These are phyloP conservation scores for Pezicula rhizophila DNA, from an alignment of 2,329 filamentous ascomycete species.

Conservation along the genomic window DNA sequence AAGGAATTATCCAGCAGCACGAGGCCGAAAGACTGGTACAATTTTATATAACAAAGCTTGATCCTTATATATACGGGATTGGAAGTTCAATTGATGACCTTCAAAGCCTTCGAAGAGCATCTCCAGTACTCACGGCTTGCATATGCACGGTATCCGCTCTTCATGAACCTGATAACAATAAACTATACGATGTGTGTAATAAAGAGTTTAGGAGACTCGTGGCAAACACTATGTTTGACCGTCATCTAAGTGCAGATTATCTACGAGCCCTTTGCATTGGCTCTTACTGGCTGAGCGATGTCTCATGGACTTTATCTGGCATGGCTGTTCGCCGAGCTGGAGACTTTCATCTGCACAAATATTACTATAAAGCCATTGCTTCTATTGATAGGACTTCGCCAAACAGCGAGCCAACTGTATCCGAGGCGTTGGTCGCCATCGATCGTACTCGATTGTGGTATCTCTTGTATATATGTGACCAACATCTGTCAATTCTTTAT, in stretches of 20 bases:
- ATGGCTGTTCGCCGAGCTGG: slow-evolving; percentile 38
- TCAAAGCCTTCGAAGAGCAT: slow-evolving; percentile 44
- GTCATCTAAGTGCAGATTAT: slow-evolving; percentile 43
- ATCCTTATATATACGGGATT: slow-evolving; percentile 43
- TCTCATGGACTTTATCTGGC: slow-evolving; percentile 38
- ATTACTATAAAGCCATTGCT: neutral
- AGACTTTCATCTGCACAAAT: slow-evolving; percentile 45
- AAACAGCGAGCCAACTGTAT: slow-evolving; percentile 31
- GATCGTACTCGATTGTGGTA: slow-evolving; percentile 51
- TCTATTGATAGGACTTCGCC: slow-evolving; percentile 33
- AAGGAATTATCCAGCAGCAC: slow-evolving; percentile 37
- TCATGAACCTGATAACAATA: slow-evolving; percentile 47
- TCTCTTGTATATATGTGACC: slow-evolving; percentile 56
- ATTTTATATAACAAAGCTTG: slow-evolving; percentile 36
- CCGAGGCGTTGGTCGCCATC: slow-evolving; percentile 38
- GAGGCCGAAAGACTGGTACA: slow-evolving; percentile 35
- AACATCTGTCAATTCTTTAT: slow-evolving; percentile 58
- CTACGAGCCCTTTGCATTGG: slow-evolving; percentile 47
- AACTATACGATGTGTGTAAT: slow-evolving; percentile 43
- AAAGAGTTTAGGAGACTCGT: slow-evolving; percentile 46
- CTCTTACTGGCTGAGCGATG: slow-evolving; percentile 49
- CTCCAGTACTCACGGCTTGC: slow-evolving; percentile 46
- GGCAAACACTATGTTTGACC: slow-evolving; percentile 45
- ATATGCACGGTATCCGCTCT: slow-evolving; percentile 52
- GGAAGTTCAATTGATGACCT: slow-evolving; percentile 40